These are phyloP conservation scores for Exsudoporus frostii DNA, from an alignment of 768 basidiomycete genomes.

Conservation along the genomic window DNA sequence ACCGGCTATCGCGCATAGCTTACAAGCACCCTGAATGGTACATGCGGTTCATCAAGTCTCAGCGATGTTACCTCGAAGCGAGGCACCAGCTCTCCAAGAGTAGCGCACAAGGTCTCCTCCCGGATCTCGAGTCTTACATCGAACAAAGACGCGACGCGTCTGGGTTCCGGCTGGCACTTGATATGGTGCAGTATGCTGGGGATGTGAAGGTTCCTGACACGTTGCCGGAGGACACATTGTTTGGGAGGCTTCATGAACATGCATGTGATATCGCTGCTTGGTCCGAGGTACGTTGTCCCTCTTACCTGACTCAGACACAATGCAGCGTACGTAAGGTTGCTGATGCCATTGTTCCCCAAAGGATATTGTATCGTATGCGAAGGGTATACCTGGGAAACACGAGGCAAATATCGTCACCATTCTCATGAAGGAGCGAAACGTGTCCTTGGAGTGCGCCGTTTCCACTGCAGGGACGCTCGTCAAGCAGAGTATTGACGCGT, in stretches of 20 bases:
- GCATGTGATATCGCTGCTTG: conserved; percentile 51
- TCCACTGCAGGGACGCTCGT: conserved; percentile 22
- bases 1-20: conserved; percentile 35
- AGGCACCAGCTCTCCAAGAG: conserved; percentile 29
- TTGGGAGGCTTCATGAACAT: conserved; percentile 35
- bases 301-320: background rate
- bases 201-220: conserved; percentile 40
- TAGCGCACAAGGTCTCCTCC: conserved; percentile 21
- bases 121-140: conserved; percentile 48
- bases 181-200: conserved; percentile 51
- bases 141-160: conserved; percentile 44
- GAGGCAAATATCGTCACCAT: conserved; percentile 49
- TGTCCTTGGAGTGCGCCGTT: conserved; percentile 49
- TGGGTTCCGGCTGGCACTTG: conserved; percentile 48
- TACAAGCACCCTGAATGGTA: conserved; percentile 40
- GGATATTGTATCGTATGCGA: conserved; percentile 58
- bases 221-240: conserved; percentile 21
- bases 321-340: too few relatives aligned
- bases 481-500: conserved; percentile 29
- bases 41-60: conserved; percentile 37
- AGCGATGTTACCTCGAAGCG: conserved; percentile 34
- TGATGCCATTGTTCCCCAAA: conserved; percentile 21
- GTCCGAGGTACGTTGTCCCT: conserved; percentile 44
- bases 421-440: conserved; percentile 41
- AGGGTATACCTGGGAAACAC: conserved; percentile 38